A percentile compares a stretch with the other conserved stretches of the same genome.
phyloP scores from a whole-genome alignment of 1,284 basidiomycete species.

The Neotropicomus parvogracilis region DNA sequence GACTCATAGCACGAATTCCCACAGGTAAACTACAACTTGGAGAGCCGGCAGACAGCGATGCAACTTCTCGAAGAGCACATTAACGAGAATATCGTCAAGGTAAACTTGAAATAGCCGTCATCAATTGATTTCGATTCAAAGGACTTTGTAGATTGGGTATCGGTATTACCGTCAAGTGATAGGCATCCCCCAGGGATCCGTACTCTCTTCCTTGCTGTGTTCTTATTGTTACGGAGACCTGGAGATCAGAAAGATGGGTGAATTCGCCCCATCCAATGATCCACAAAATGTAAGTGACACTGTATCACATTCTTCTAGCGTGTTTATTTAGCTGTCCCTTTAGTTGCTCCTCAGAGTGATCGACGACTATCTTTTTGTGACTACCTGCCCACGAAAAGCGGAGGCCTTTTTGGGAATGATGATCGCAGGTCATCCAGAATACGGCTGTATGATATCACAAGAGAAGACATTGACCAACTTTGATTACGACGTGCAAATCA shows the following conservation, averaged over 20 bases:
- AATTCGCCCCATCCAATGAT: slow-evolving; percentile 59
- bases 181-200: slow-evolving; percentile 95
- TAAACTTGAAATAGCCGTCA: slow-evolving; percentile 25
- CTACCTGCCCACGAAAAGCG: slow-evolving; percentile 65
- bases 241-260: slow-evolving; percentile 51
- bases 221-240: slow-evolving; percentile 93
- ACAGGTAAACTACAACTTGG: slow-evolving; percentile 60
- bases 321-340: background rate
- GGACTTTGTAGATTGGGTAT: slow-evolving; percentile 59
- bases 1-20: background rate
- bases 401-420: slow-evolving; percentile 74
- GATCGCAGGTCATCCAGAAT: slow-evolving; percentile 84
- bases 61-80: slow-evolving; percentile 85
- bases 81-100: slow-evolving; percentile 88
- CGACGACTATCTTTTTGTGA: slow-evolving; percentile 93
- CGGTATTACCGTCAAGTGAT: slow-evolving; percentile 81
- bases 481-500: slow-evolving; percentile 54
- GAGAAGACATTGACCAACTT: slow-evolving; percentile 92
- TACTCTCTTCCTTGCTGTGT: slow-evolving; percentile 86
- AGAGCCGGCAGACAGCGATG: slow-evolving; percentile 60
- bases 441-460: slow-evolving; percentile 85
- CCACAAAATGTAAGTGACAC: slow-evolving; percentile 50
- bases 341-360: slow-evolving; percentile 82
- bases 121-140: background rate
- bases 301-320: background rate